These are phyloP conservation scores for Beauveria caledonica DNA, from an alignment of 2,329 filamentous ascomycete species.

Conservation along the genomic window DNA sequence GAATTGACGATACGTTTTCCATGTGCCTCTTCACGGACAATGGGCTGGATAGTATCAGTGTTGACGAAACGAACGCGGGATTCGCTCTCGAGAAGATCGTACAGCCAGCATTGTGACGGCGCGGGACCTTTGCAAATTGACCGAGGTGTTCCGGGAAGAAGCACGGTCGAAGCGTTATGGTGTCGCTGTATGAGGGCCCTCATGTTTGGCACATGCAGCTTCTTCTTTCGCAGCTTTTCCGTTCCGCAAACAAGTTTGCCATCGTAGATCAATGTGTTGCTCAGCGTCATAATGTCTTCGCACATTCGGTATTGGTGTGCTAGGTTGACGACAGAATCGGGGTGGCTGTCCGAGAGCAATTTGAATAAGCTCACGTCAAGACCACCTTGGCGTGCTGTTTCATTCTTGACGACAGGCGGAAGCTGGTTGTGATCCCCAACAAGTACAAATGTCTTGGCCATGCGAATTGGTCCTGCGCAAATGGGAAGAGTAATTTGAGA, in stretches of 20 bases:
- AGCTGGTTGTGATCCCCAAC: slow-evolving; percentile 97
- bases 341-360: slow-evolving; percentile 80
- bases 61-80: slow-evolving; percentile 81
- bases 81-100: slow-evolving; percentile 58
- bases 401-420: slow-evolving; percentile 88
- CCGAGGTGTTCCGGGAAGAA: slow-evolving; percentile 31
- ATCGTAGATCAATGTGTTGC: slow-evolving; percentile 89
- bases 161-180: slow-evolving; percentile 41
- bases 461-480: slow-evolving; percentile 85
- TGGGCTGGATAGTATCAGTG: slow-evolving; percentile 64
- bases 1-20: slow-evolving; percentile 85
- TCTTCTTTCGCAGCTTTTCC: slow-evolving; percentile 59
- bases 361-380: slow-evolving; percentile 93
- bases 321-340: slow-evolving; percentile 78
- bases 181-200: slow-evolving; percentile 52
- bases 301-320: slow-evolving; percentile 99
- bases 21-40: slow-evolving; percentile 61
- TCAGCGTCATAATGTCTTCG: slow-evolving; percentile 89
- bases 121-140: slow-evolving; percentile 48
- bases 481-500: slow-evolving; percentile 96
- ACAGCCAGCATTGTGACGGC: slow-evolving; percentile 63
- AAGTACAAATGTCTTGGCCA: slow-evolving; percentile 86
- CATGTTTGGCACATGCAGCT: slow-evolving; percentile 60
- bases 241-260: slow-evolving; percentile 86
- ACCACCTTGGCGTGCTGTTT: slow-evolving; percentile 75